phyloP scores from a whole-genome alignment of 31 red algal genomes.

The Asparagopsis taxiformis region DNA sequence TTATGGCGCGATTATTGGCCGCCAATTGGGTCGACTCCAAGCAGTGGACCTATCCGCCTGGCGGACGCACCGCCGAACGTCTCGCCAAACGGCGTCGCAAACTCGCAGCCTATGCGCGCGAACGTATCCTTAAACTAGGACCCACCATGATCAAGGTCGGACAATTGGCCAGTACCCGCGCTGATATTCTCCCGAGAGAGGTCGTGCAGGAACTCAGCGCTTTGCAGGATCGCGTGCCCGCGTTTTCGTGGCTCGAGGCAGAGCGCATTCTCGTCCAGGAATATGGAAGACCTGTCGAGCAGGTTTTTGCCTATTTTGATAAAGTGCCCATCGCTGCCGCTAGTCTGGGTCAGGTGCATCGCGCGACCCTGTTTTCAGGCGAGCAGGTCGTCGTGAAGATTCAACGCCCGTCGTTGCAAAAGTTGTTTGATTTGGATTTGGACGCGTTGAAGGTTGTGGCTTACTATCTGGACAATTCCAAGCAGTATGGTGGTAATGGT shows the following conservation, averaged over 20 bases:
- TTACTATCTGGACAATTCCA: slow-evolving; percentile 48
- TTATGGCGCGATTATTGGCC: slow-evolving; percentile 36
- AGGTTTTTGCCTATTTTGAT: slow-evolving; percentile 83
- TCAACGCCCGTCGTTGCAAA: slow-evolving; percentile 76
- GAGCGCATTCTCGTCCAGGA: slow-evolving; percentile 45
- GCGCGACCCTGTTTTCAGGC: slow-evolving; percentile 64
- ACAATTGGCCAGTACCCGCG: slow-evolving; percentile 73
- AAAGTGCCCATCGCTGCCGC: slow-evolving; percentile 89
- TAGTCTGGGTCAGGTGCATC: slow-evolving; percentile 88
- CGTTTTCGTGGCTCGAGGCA: slow-evolving; percentile 61
- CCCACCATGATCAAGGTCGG: slow-evolving; percentile 96
- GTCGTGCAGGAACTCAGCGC: slow-evolving; percentile 74
- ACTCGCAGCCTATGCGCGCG: slow-evolving; percentile 55
- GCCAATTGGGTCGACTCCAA: slow-evolving; percentile 45
- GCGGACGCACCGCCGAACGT: slow-evolving; percentile 21
- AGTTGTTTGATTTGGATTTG: slow-evolving; percentile 85
- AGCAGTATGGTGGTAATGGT: slow-evolving; percentile 53
- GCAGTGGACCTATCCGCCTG: slow-evolving; percentile 52
- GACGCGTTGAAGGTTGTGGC: slow-evolving; percentile 65
- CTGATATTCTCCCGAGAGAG: slow-evolving; percentile 76
- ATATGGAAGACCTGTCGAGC: slow-evolving; percentile 42
- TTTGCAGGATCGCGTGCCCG: slow-evolving; percentile 81
- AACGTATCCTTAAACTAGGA: slow-evolving; percentile 67
- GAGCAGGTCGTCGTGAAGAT: slow-evolving; percentile 96
- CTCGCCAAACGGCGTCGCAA: slow-evolving; percentile 20